Base-by-base conservation (phyloP, 768 basidiomycete species). In the Albatrellus ellisii region DNA sequence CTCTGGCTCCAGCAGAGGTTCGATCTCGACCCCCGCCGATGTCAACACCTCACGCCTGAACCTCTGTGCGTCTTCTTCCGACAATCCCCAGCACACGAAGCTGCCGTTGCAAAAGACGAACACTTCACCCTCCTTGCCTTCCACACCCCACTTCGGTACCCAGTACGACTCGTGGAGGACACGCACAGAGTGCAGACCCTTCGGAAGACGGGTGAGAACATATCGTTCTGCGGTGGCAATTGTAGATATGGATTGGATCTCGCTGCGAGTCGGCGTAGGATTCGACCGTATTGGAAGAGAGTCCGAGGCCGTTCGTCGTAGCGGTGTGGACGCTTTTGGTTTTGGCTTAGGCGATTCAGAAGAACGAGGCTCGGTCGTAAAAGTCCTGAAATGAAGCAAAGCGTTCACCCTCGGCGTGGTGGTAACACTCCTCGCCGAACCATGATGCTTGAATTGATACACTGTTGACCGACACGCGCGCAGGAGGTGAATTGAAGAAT, bases 41-140 rank as follows among this genome's bases (percentile, higher is more conserved):
- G 61, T 59, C 35, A 88, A 64, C 24, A 90, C 68, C 39, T 84
- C 68, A 20, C 61, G 57, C 18, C 76, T 70, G 57, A 92, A 91
- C 36, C 60, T 62, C 46, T 64, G 67, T 2, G 83, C 90, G 28
- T 84, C 84, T 7, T 68, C 68, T 58, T 91, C 86, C 11, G 67
- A 72, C 41, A 91, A 60, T 4, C 88, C 89, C 90, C 90, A 95
- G 51, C 79, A 88, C 5, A 95, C 91, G 44, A 89, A 80, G 50
- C 76, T 85, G 2, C 90, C 90, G 49, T 87, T 89, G 15, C 72
- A 69, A 56, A 95, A 95, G 10, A 95, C 70, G 57, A 92, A 94
- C 9, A 90, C 64, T 57, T 95, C 91, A 12, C 89, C 90, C 42
- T 76, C 68, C 43, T 62, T 62, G 15, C 66, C 74, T 17, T 62